Evolutionary conservation across 2,329 filamentous ascomycete species (phyloP).

Genomic region (Xylariaceae sp.): DNA sequence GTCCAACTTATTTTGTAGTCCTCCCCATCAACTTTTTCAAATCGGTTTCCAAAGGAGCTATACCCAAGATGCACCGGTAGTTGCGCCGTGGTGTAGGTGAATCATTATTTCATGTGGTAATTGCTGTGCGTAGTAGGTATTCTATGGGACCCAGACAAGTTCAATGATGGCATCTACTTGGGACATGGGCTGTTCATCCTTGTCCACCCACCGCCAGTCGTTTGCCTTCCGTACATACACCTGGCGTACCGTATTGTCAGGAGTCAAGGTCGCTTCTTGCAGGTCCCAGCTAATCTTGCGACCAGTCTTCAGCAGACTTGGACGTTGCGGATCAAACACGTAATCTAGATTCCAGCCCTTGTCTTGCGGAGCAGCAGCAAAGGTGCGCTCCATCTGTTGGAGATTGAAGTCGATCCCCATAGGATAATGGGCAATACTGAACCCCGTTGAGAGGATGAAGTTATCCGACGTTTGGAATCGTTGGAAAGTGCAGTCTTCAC

Average conservation of each 20-base stretch:
- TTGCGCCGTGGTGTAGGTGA: constrained; percentile 23
- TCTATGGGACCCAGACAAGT: constrained; percentile 51
- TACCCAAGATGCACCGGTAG: constrained; percentile 21
- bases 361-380: constrained; percentile 45
- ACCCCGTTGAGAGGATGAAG: constrained; percentile 56
- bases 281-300: constrained; percentile 53
- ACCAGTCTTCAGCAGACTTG: constrained; percentile 45
- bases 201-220: constrained; percentile 51
- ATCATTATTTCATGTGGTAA: constrained; percentile 20
- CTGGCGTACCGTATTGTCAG: constrained; percentile 50
- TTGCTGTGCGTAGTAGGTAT: constrained; percentile 2
- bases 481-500: constrained; percentile 56
- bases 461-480: constrained; percentile 53
- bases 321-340: constrained; percentile 47
- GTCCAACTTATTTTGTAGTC: constrained; percentile 3
- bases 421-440: constrained; percentile 56
- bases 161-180: constrained; percentile 53
- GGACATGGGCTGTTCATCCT: constrained; percentile 46
- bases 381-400: constrained; percentile 50
- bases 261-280: constrained; percentile 44
- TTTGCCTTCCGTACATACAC: constrained; percentile 50
- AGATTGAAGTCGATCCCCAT: constrained; percentile 47
- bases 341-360: constrained; percentile 51
- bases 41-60: constrained; percentile 19
- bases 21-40: constrained; percentile 8